A percentile compares a stretch with the other conserved stretches of the same genome.
Evolutionary conservation across 163 green algal species (phyloP).

Genomic region (Scenedesmus sp.): DNA sequence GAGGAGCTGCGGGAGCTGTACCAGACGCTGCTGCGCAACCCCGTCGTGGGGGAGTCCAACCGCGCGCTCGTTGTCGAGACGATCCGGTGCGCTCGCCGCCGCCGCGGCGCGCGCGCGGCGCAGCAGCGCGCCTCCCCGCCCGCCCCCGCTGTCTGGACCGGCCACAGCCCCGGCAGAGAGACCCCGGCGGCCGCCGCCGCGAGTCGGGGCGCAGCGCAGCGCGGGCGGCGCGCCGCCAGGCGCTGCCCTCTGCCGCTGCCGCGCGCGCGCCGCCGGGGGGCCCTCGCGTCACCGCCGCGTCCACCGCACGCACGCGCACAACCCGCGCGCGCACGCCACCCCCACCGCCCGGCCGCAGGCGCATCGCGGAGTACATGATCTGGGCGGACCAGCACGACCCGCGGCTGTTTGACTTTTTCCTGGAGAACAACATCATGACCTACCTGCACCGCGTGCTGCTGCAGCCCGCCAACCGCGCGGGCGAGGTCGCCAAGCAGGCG

Average conservation of each 20-base stretch:
- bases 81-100: slow-evolving; percentile 73
- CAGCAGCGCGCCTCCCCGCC: background rate
- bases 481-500: slow-evolving; percentile 84
- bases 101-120: too few relatives aligned
- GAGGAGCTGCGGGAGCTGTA: slow-evolving; percentile 77
- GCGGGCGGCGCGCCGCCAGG: too few relatives aligned
- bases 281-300: too few relatives aligned
- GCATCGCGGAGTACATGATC: slow-evolving; percentile 96
- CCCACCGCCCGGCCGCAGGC: background rate
- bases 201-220: too few relatives aligned
- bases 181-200: too few relatives aligned
- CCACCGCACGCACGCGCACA: background rate
- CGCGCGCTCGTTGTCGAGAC: slow-evolving; percentile 90
- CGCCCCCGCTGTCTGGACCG: background rate
- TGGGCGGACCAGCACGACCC: slow-evolving; percentile 98
- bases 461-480: slow-evolving; percentile 72
- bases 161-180: background rate
- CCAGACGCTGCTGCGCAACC: slow-evolving; percentile 66
- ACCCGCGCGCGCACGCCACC: background rate
- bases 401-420: slow-evolving; percentile 92
- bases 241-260: too few relatives aligned
- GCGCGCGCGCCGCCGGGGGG: too few relatives aligned
- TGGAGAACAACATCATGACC: slow-evolving; percentile 92
- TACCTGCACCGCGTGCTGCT: slow-evolving; percentile 84
- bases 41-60: slow-evolving; percentile 78